Base-by-base conservation (phyloP, 129 eudicot genomes). In the Pittosporum tobira region DNA sequence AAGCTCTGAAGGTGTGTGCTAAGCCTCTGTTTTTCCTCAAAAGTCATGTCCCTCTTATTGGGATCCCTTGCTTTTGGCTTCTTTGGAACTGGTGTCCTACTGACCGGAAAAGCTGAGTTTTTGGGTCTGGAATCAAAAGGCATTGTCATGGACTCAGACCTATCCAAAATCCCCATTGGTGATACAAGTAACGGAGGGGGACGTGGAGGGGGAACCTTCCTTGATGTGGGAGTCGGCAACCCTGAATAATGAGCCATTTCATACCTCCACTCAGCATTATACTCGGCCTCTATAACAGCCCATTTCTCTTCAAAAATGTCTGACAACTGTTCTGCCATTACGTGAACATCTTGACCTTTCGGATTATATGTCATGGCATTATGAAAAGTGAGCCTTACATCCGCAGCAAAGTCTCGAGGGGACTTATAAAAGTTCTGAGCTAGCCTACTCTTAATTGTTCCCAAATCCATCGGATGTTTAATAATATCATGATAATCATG, bases 341-440 rank as follows among this genome's bases (percentile, higher is more conserved):
- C 29, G 48, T 89, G 95, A 26, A 82, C 97, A 66, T 89, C 97
- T 54, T 89, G 97, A 54, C 97, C 97, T 59, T 73, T 76, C 0
- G 95, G 97, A 74, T 89, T 89, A 59, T 89, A 89, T 1, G 86
- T 85, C 95, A 80, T 85, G 44, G 97, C 97, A 75, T 89, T 89
- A 51, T 47, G 78, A 66, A 89, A 89, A 0, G 94, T 88, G 44
- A 89, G 88, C 62, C 97, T 79, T 53, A 89, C 97, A 69, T 89
- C 97, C 31, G 85, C 95, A 0, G 97, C 97, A 69, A 85, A 89
- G 42, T 85, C 97, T 61, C 59, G 54, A 0, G 97, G 88, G 51
- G 86, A 82, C 61, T 89, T 89, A 74, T 89, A 89, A 62, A 74
- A 79, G 56, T 82, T 80, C 48, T 80, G 90, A 0, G 88, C 73